Evolutionary conservation across 2,329 filamentous ascomycete species (phyloP), one percentile per base, ranked within the genome.

Genomic region (Cyanodermella asteris): DNA sequence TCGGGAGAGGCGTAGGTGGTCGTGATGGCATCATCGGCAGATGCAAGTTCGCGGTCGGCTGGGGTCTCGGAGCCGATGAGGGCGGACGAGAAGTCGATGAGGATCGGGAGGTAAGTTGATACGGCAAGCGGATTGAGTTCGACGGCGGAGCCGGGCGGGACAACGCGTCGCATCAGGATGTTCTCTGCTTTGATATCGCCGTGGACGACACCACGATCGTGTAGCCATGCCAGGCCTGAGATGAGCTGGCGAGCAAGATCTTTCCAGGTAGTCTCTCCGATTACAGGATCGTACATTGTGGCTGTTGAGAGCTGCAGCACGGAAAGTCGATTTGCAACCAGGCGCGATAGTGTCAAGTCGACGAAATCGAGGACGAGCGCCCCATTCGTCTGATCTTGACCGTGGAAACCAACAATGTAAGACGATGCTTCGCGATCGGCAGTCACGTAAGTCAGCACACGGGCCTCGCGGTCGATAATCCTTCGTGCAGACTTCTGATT

Each of bases 271-370:
- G 35, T 25, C 20, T 42, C 42, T 4, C 53, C 50, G 20, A 50
- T 37, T 9, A 58, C 43, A 5, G 55, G 55, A 13, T 56, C 46
- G 27, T 48, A 49, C 48, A 56, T 55, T 13, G 48, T 55, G 15
- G 36, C 32, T 2, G 49, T 55, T 18, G 47, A 46, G 6, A 44
- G 38, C 11, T n/a, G n/a, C n/a, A n/a, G n/a, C n/a, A n/a, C n/a
- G n/a, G n/a, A n/a, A n/a, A n/a, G n/a, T n/a, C n/a, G n/a, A n/a
- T n/a, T n/a, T n/a, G 39, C 39, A 2, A 34, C 21, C 11, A 28
- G 37, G 17, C 45, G 45, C 30, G 44, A 38, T 22, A 38, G 41
- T 36, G 44, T 42, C 24, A 55, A 50, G 22, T 53, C 52, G 4
- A 38, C 41, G 15, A 51, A n/a, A n/a, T n/a, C n/a, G n/a, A n/a